A percentile compares a stretch with the other conserved stretches of the same genome.
Evolutionary conservation across 768 basidiomycete species (phyloP).

Genomic region (Rhizopogon vesiculosus): DNA sequence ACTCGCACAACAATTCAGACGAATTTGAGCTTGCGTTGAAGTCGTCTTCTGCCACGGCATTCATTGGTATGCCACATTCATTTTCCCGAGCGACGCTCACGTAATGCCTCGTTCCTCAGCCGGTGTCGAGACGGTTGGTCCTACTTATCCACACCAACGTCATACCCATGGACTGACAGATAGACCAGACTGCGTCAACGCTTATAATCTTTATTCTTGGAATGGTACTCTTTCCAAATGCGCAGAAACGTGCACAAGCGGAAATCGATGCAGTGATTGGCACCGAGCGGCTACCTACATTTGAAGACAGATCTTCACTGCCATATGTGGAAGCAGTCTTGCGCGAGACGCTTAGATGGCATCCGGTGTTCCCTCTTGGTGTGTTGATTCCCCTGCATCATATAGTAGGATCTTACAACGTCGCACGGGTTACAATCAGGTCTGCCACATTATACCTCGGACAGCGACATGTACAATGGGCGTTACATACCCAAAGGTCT

Average conservation of each 20-base stretch:
- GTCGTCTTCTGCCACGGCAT: constrained; percentile 26
- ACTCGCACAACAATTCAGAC: constrained; percentile 9
- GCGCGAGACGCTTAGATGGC: constrained; percentile 31
- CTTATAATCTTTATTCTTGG: constrained; percentile 26
- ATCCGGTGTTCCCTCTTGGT: constrained; percentile 28
- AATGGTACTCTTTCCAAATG: constrained; percentile 30
- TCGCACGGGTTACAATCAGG: constrained; percentile 10
- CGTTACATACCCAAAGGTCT: constrained; percentile 23
- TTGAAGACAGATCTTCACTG: constrained; percentile 22
- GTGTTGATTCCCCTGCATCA: not conserved
- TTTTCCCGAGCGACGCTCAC: constrained; percentile 3
- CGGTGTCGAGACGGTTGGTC: constrained; percentile 25
- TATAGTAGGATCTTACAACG: not conserved
- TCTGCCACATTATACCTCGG: constrained; percentile 22
- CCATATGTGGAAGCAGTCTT: constrained; percentile 29
- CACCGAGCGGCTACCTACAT: constrained; percentile 18
- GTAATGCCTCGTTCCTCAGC: constrained; percentile 9
- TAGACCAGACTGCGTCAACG: constrained; percentile 26
- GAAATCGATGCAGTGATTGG: constrained; percentile 31
- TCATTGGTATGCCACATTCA: constrained; percentile 20
- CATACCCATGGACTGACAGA: not conserved
- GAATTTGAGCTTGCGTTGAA: constrained; percentile 24
- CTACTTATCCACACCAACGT: not conserved
- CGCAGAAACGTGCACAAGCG: constrained; percentile 27
- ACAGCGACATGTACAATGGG: constrained; percentile 21